Conservation (phyloP, 345 rosid species). For the Rhizophora apiculata region DNA sequence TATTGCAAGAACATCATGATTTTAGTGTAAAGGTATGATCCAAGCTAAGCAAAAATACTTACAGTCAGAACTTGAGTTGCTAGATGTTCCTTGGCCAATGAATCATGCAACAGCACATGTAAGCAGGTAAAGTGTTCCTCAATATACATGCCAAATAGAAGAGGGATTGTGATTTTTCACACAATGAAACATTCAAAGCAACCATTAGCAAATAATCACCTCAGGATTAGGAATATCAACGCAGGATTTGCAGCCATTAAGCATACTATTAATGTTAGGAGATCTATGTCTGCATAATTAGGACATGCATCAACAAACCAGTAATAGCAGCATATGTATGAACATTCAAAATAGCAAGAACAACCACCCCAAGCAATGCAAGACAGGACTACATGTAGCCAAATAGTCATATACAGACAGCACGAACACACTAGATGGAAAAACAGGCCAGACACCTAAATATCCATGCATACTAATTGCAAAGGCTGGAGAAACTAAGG, state of each 20-base stretch:
- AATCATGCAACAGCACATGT: slow-evolving; percentile 90
- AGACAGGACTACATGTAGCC: neutral
- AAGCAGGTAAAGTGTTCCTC: slow-evolving; percentile 93
- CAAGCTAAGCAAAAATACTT: slow-evolving; percentile 24
- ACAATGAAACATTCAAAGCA: neutral
- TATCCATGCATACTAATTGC: neutral
- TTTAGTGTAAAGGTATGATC: neutral
- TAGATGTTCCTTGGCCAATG: slow-evolving; percentile 77
- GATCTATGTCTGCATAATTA: slow-evolving; percentile 69
- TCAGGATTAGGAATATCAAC: slow-evolving; percentile 82
- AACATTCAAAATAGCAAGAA: neutral
- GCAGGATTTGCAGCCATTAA: slow-evolving; percentile 73
- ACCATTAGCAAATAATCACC: slow-evolving; percentile 35
- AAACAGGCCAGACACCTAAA: neutral
- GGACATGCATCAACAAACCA: slow-evolving; percentile 96
- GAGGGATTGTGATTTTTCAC: too few species aligned
- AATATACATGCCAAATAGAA: slow-evolving; percentile 12
- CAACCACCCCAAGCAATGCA: slow-evolving; percentile 6
- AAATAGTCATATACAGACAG: neutral
- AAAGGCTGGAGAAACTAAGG: neutral
- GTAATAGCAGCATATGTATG: slow-evolving; percentile 26
- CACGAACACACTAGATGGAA: slow-evolving; percentile 2
- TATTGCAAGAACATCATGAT: too few species aligned
- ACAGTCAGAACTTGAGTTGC: slow-evolving; percentile 87
- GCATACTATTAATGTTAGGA: slow-evolving; percentile 51